Evolutionary conservation across 768 basidiomycete genomes (phyloP).

Genomic region (Kwoniella dendrophila): DNA sequence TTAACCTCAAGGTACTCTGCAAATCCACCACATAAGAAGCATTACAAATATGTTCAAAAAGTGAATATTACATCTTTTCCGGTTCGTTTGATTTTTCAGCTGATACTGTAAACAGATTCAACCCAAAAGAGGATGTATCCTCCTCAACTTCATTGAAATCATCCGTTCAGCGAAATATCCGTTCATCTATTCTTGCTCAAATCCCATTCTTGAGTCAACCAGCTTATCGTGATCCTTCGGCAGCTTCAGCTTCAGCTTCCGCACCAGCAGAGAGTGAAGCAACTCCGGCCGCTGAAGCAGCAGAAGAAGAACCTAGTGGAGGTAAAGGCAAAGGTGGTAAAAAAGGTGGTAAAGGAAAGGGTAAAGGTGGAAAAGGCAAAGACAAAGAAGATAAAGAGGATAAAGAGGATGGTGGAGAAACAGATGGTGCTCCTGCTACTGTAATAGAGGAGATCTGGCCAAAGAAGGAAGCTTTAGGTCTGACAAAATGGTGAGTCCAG

Average conservation of each 20-base stretch:
- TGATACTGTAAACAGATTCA: constrained; percentile 56
- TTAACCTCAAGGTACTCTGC: neutral
- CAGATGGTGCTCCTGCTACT: constrained; percentile 62
- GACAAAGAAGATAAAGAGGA: constrained; percentile 28
- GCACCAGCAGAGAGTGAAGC: constrained; percentile 7
- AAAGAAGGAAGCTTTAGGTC: constrained; percentile 92
- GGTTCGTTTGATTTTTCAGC: neutral
- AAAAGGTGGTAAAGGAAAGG: constrained; percentile 13
- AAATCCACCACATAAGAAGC: neutral
- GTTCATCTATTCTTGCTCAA: constrained; percentile 75
- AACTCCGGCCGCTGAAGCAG: constrained; percentile 20
- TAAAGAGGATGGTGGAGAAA: constrained; percentile 29
- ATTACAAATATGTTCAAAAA: constrained; percentile 57
- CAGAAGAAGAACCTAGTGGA: constrained; percentile 34
- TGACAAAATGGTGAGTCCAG: constrained; percentile 81
- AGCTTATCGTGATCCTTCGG: constrained; percentile 60
- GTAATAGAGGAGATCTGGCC: constrained; percentile 88
- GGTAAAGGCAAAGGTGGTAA: constrained; percentile 25
- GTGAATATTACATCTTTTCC: constrained; percentile 27
- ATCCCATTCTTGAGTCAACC: constrained; percentile 60
- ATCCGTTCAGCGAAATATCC: constrained; percentile 87
- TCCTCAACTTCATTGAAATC: constrained; percentile 90
- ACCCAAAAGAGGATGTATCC: constrained; percentile 71
- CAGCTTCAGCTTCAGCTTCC: constrained; percentile 35
- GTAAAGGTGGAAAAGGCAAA: constrained; percentile 23